Conservation (phyloP, 176 grass and related monocot genomes). For the Miscanthus lutarioriparius region DNA sequence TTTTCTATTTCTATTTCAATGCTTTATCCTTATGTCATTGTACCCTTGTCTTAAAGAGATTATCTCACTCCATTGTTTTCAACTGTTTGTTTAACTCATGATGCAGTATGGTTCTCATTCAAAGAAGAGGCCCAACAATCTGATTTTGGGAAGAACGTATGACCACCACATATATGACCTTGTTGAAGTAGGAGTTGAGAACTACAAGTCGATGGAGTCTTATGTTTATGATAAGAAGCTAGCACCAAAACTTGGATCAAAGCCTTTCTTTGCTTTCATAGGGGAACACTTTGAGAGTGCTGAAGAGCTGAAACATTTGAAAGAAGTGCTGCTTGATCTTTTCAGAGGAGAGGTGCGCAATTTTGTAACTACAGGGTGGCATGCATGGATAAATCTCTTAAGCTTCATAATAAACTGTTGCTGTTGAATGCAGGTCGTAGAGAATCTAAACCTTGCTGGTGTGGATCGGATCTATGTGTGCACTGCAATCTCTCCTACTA, state of each 20-base stretch:
- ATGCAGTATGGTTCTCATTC: constrained; percentile 91
- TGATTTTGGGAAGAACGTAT: constrained; percentile 79
- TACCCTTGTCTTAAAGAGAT: not conserved
- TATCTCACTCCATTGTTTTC: constrained; percentile 16
- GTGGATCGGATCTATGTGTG: constrained; percentile 80
- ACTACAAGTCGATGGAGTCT: constrained; percentile 76
- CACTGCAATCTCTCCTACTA: constrained; percentile 73
- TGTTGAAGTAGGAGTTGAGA: constrained; percentile 91
- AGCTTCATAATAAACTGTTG: constrained; percentile 11
- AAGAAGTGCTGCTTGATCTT: constrained; percentile 90
- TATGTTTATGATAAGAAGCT: constrained; percentile 89
- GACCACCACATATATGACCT: constrained; percentile 98
- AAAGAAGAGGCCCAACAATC: constrained; percentile 96
- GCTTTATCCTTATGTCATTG: not conserved
- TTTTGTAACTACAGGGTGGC: not conserved
- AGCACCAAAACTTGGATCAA: constrained; percentile 77
- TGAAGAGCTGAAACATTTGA: constrained; percentile 87
- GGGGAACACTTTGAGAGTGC: constrained; percentile 83
- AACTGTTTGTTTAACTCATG: not conserved
- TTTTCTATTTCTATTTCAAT: not conserved
- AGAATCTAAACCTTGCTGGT: constrained; percentile 87
- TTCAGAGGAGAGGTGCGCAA: constrained; percentile 79
- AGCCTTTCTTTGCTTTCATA: constrained; percentile 91
- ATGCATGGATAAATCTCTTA: not conserved
- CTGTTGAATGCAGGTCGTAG: constrained; percentile 63